Base-by-base conservation (phyloP, 257 asterid species). In the Forsythia suspensa region DNA sequence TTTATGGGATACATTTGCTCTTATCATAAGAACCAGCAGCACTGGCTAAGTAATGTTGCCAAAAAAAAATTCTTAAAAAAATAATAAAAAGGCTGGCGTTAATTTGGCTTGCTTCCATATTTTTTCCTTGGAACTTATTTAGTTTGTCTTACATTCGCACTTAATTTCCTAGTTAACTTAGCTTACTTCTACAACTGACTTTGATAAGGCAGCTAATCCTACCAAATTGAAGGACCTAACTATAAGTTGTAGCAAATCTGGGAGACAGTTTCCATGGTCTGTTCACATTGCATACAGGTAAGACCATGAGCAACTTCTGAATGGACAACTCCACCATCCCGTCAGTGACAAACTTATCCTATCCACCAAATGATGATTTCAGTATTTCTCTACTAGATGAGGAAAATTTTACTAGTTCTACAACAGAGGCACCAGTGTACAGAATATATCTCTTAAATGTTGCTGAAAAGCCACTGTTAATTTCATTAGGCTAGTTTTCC, bases 1-100 rank as follows among this genome's bases (percentile, higher is more conserved):
- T 65, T 38, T 55, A 70, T 7, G 9, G 44, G 57, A 40, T 52
- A 66, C 21, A 66, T 51, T 74, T 71, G 57, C 73, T 61, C 48
- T 46, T 37, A 42, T 73, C 36, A 21, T 38, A 74, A 57, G 67
- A 79, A 79, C 34, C 63, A 34, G 73, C 43, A 74, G 61, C 69
- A 74, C 41, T 10, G 41, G 74, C 37, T 16, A 55, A 9, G 37
- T 78, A 48, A 67, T 8, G 12, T 75, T 61, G 37, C 69, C 63
- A 76, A 8, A 52, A 57, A 57, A 41, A 38, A 48, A 38, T 36
- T 29, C 66, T 34, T 20, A 40, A 13, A 63, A 66, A 79, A 71
- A 46, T 70, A 78, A 29, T 20, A 29, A 41, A 61, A 61, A 57
- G 16, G 55, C 8, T 55, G 57, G 48, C 68, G 77, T 76, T 67